Conservation (phyloP, 345 rosid species). For the Combretum micranthum region DNA sequence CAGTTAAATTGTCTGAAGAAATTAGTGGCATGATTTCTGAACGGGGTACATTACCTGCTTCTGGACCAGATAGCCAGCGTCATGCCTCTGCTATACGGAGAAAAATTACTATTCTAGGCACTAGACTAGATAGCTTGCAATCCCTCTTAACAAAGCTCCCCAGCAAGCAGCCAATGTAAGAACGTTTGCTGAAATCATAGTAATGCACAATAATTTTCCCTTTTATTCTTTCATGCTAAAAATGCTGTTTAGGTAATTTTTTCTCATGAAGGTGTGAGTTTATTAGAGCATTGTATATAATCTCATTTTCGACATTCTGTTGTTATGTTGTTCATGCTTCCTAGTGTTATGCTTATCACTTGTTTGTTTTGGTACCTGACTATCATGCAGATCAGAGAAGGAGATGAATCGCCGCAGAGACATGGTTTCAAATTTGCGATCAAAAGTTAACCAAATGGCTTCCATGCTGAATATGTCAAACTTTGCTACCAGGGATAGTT, state of each 20-base stretch:
- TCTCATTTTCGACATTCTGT: neutral
- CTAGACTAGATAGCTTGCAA: conserved; percentile 71
- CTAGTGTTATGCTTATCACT: neutral
- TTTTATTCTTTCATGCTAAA: neutral
- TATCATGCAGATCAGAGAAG: conserved; percentile 64
- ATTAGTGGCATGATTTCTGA: conserved; percentile 80
- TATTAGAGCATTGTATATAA: too few species aligned
- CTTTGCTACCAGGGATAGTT: conserved; percentile 71
- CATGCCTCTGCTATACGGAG: conserved; percentile 79
- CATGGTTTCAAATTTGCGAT: conserved; percentile 64
- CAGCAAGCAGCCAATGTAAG: conserved; percentile 71
- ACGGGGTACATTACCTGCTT: conserved; percentile 34
- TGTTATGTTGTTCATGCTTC: neutral
- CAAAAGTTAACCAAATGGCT: conserved; percentile 81
- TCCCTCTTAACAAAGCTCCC: conserved; percentile 63
- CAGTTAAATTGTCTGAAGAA: conserved; percentile 65
- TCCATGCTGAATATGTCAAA: conserved; percentile 75
- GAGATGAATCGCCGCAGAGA: conserved; percentile 97
- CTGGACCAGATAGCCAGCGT: conserved; percentile 88
- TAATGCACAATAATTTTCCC: neutral
- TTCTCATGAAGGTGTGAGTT: neutral
- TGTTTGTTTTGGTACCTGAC: neutral
- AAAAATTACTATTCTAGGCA: conserved; percentile 83
- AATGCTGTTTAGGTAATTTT: neutral
- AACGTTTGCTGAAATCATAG: neutral